Evolutionary conservation across 2,329 filamentous ascomycete species (phyloP).

Genomic region (Colletotrichum tropicicola): DNA sequence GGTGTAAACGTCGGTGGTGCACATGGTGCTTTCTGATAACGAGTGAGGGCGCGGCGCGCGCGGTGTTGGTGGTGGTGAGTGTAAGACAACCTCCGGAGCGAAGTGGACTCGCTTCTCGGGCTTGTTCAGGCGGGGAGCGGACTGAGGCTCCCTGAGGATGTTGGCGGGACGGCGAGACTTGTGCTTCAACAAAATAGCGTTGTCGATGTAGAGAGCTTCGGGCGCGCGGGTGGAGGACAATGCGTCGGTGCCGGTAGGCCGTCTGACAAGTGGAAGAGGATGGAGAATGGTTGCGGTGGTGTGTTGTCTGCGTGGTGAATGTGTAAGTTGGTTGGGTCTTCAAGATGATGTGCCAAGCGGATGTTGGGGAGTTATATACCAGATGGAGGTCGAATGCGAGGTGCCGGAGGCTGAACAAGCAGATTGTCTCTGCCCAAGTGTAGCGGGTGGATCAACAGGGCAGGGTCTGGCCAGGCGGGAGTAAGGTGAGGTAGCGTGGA

Average conservation of each 20-base stretch:
- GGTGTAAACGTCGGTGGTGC: constrained; percentile 56
- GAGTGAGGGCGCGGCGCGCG: constrained; percentile 22
- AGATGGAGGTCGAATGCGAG: not conserved
- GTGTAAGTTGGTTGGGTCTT: constrained; percentile 19
- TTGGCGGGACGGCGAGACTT: constrained; percentile 9
- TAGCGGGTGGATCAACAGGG: constrained; percentile 7
- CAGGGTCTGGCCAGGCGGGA: too few species aligned
- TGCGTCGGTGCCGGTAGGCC: not conserved
- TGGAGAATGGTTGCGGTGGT: not conserved
- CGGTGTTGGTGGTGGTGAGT: not conserved
- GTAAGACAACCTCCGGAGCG: constrained; percentile 20
- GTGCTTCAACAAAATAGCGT: constrained; percentile 22
- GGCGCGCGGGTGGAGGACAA: constrained; percentile 18
- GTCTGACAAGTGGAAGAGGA: not conserved
- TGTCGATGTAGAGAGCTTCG: constrained; percentile 21
- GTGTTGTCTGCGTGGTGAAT: not conserved
- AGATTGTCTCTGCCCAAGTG: constrained; percentile 21
- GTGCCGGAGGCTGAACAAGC: not conserved
- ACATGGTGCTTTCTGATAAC: constrained; percentile 52
- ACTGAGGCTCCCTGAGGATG: not conserved
- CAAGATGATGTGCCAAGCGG: not conserved
- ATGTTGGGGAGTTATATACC: constrained; percentile 19
- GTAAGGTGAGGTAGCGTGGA: not conserved
- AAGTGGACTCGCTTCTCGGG: constrained; percentile 14
- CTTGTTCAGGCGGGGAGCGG: not conserved